Evolutionary conservation across 345 rosid species (phyloP), one percentile per base, ranked within the genome.

Genomic region (Pelargonium nanum): DNA sequence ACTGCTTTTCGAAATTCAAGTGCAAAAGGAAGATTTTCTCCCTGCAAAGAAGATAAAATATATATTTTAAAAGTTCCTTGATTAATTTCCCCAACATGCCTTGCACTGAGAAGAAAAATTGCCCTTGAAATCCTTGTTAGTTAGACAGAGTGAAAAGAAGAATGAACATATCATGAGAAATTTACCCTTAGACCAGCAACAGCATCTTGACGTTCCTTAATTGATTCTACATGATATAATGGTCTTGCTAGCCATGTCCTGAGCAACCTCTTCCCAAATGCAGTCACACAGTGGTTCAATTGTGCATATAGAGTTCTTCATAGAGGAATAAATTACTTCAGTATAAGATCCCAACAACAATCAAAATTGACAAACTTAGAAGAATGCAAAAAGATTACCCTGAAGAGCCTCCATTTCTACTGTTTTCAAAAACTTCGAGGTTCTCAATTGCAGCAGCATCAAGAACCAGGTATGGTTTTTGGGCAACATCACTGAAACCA

Each of bases 351-450:
- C 68, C 57, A 62, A 55, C 20, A 56, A 48, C 26, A 10, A 58
- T 44, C n/a, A 48, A 26, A 5, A 25, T 65, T 56, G 26, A 24
- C 66, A 66, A 24, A 65, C 45, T 56, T 28, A 70, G 19, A 26
- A 58, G 62, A 57, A 66, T 28, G 22, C 40, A 70, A 61, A 26
- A 58, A 64, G 56, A 68, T 65, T 81, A 91, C 96, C 99, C 96
- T 21, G 86, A 83, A 68, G 81, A 58, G 67, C 80, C 92, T 70
- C 97, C 97, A 65, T 83, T 84, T 79, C 75, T 79, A 79, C 78
- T 86, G 80, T 93, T 93, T 83, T 93, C 97, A 79, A 89, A 93
- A 72, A 93, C 79, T 75, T 93, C 99, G 67, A 93, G 97, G 83
- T 89, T 93, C 68, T 93, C 99, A 32, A 93, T 68, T 53, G 96